These are phyloP conservation scores for Tuber melanosporum DNA, from an alignment of 495 filamentous ascomycete genomes.

Conservation along the genomic window DNA sequence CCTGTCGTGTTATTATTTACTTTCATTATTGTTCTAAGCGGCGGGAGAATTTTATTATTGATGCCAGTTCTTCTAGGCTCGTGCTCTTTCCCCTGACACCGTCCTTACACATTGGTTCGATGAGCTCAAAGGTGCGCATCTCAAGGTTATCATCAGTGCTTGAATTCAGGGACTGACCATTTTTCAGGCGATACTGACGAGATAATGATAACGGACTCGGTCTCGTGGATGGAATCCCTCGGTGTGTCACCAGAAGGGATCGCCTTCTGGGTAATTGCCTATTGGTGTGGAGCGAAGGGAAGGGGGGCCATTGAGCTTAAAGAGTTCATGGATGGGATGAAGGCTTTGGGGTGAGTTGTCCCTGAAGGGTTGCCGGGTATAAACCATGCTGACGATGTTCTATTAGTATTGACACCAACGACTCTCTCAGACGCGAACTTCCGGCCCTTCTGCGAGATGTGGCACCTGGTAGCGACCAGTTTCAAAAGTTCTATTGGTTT, in stretches of 20 bases:
- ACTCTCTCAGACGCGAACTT: constrained; percentile 27
- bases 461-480: constrained; percentile 21
- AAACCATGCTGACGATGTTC: constrained; percentile 14
- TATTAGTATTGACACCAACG: constrained; percentile 29
- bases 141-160: not conserved
- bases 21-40: not conserved
- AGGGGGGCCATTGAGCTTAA: constrained; percentile 26
- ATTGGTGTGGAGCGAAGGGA: constrained; percentile 28
- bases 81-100: constrained; percentile 8
- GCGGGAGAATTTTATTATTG: not conserved
- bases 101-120: constrained; percentile 25
- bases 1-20: not conserved
- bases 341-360: constrained; percentile 20
- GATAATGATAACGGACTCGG: constrained; percentile 16
- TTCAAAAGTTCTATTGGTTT: constrained; percentile 39
- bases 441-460: constrained; percentile 16
- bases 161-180: constrained; percentile 13
- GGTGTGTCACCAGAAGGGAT: constrained; percentile 28
- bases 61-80: constrained; percentile 18
- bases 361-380: not conserved
- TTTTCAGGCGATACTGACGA: constrained; percentile 1
- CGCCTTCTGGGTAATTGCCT: constrained; percentile 35
- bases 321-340: constrained; percentile 36
- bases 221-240: constrained; percentile 35
- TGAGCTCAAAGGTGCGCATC: constrained; percentile 24